These are phyloP conservation scores for Sanghuangporus weigelae DNA, from an alignment of 1,284 basidiomycete species.

Conservation along the genomic window DNA sequence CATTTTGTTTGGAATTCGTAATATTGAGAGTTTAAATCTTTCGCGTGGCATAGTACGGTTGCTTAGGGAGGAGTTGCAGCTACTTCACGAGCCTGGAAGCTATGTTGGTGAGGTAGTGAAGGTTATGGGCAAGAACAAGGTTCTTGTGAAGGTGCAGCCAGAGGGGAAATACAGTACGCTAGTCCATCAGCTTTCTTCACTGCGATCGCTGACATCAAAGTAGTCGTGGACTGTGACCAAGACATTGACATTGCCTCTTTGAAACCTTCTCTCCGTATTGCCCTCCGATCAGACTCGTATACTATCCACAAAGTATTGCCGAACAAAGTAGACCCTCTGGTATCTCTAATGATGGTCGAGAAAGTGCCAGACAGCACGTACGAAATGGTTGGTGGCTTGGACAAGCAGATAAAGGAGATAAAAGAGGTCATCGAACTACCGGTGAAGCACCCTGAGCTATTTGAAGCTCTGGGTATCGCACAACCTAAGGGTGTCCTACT, in stretches of 20 bases:
- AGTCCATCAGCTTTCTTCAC: not conserved
- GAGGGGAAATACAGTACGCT: slow-evolving; percentile 95
- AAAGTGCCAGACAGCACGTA: slow-evolving; percentile 99
- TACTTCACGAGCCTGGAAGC: slow-evolving; percentile 93
- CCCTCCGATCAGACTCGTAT: slow-evolving; percentile 94
- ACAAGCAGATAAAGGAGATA: slow-evolving; percentile 99
- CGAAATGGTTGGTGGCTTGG: slow-evolving; percentile 98
- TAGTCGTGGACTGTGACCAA: slow-evolving; percentile 91
- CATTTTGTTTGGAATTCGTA: not conserved
- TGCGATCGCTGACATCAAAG: not conserved
- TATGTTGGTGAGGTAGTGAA: slow-evolving; percentile 99
- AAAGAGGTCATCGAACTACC: slow-evolving; percentile 99
- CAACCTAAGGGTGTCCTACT: slow-evolving; percentile 97
- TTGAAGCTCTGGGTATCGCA: slow-evolving; percentile 94
- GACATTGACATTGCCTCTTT: slow-evolving; percentile 83
- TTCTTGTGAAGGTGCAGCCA: slow-evolving; percentile 97
- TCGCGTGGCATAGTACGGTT: slow-evolving; percentile 58
- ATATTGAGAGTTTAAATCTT: not conserved
- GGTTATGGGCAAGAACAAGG: slow-evolving; percentile 99
- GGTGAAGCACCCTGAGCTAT: slow-evolving; percentile 97
- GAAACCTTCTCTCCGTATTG: slow-evolving; percentile 87
- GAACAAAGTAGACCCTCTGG: slow-evolving; percentile 93
- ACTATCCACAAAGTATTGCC: slow-evolving; percentile 92
- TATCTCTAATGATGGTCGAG: slow-evolving; percentile 99
- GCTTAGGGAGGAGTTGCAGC: slow-evolving; percentile 89